Percentiles rank a stretch among this genome's conserved stretches.
phyloP scores from a whole-genome alignment of 306 rosid species.

The Prunus kanzakura region DNA sequence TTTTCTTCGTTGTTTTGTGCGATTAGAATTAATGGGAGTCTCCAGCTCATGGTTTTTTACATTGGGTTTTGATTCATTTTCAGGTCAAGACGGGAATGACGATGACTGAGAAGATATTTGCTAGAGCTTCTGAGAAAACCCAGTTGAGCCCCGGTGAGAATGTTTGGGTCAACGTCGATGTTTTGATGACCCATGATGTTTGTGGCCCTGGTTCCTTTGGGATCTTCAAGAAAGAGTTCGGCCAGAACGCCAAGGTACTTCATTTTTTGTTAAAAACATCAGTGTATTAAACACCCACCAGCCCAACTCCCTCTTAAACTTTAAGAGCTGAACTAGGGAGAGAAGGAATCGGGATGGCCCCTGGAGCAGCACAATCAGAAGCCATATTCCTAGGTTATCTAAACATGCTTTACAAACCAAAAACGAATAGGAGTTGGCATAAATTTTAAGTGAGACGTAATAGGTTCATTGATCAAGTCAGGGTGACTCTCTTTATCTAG shows the following conservation, averaged over 20 bases:
- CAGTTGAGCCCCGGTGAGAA: conserved; percentile 79
- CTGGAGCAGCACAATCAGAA: background rate
- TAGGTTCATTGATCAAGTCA: background rate
- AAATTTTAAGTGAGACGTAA: background rate
- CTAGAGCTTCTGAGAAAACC: conserved; percentile 69
- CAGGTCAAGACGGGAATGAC: conserved; percentile 90
- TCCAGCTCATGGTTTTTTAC: conserved; percentile 5
- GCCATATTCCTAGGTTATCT: background rate
- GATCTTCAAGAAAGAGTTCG: conserved; percentile 90
- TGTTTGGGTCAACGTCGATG: conserved; percentile 80
- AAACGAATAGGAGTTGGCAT: background rate
- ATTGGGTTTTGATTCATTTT: conserved; percentile 17
- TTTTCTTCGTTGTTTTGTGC: background rate
- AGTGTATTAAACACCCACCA: background rate
- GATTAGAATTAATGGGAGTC: conserved; percentile 18
- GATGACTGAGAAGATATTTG: conserved; percentile 89
- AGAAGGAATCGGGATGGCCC: background rate
- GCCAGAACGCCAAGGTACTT: conserved; percentile 76
- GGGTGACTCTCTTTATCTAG: background rate
- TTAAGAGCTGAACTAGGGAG: background rate
- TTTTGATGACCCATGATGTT: conserved; percentile 95
- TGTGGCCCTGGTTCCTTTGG: conserved; percentile 96
- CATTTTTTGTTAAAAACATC: background rate
- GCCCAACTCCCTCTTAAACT: background rate
- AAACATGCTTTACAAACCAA: background rate